Conservation (phyloP, 1,284 basidiomycete species). For the Trametes pubescens region DNA sequence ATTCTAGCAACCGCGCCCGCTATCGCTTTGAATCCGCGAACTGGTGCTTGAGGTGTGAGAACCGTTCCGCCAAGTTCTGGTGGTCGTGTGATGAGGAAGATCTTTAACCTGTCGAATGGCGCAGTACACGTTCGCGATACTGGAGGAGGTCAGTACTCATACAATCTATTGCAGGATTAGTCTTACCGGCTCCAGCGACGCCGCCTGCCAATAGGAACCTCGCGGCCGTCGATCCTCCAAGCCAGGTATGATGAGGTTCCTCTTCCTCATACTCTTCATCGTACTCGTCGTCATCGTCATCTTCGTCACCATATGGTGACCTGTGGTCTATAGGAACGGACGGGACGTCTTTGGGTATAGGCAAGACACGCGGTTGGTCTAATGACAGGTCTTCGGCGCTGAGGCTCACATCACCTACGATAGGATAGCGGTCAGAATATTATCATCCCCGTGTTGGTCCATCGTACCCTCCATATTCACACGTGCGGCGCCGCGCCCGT, state of each 20-base stretch:
- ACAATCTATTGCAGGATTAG: conserved; percentile 34
- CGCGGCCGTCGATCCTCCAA: conserved; percentile 79
- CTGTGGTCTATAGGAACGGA: conserved; percentile 41
- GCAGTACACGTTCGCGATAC: conserved; percentile 97
- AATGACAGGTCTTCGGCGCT: conserved; percentile 68
- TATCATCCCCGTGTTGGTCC: conserved; percentile 2
- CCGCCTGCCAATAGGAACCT: conserved; percentile 95
- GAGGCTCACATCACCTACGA: conserved; percentile 75
- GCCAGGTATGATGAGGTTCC: conserved; percentile 68
- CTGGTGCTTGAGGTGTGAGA: conserved; percentile 52
- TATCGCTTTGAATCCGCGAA: conserved; percentile 76
- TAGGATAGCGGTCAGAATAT: conserved; percentile 30
- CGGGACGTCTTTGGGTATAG: conserved; percentile 35
- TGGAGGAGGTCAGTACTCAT: conserved; percentile 40
- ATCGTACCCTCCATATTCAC: conserved; percentile 87
- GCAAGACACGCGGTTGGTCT: conserved; percentile 28
- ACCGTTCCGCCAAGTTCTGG: conserved; percentile 70
- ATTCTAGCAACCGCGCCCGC: conserved; percentile 78
- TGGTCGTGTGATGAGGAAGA: conserved; percentile 92
- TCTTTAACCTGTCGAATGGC: conserved; percentile 96
- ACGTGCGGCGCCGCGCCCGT: conserved; percentile 79
- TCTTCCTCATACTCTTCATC: conserved; percentile 59
- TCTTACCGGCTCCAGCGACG: conserved; percentile 86
- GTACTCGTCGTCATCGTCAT: conserved; percentile 51
- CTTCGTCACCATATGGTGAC: conserved; percentile 42